A percentile compares a stretch with the other conserved stretches of the same genome.
Conservation (phyloP, 73 alveolate species). For the Effrenium voratum region DNA sequence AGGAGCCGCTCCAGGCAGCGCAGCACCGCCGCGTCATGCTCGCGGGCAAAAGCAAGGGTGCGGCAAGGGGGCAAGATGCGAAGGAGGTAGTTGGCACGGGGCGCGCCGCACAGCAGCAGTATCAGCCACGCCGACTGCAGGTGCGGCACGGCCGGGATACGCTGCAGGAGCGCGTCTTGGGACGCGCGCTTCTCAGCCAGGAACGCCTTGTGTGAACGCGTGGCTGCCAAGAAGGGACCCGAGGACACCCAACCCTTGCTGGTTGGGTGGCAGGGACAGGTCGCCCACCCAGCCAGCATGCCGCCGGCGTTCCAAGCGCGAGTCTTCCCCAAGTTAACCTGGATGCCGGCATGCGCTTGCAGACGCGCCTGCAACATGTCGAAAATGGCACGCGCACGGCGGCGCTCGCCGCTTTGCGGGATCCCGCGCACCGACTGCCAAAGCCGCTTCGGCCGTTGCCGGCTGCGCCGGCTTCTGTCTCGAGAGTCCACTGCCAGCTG, state of each 20-base stretch:
- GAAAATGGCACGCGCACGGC: too few species aligned
- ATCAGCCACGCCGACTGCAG: neutral
- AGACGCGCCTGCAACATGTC: too few species aligned
- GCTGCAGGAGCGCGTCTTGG: neutral
- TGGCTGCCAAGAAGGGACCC: neutral
- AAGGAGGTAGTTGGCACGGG: neutral
- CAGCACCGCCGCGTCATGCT: neutral
- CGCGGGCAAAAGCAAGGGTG: neutral
- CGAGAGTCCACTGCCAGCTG: too few species aligned
- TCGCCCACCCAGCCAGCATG: too few species aligned
- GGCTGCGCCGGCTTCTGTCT: too few species aligned
- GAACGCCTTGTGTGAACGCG: neutral
- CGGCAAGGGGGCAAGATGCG: neutral
- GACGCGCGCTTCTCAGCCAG: neutral
- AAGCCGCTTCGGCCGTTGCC: too few species aligned
- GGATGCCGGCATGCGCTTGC: too few species aligned
- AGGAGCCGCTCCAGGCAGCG: neutral
- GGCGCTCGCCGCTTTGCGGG: too few species aligned
- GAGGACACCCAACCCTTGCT: neutral
- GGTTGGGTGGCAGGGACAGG: neutral
- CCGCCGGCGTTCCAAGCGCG: too few species aligned
- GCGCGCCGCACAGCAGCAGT: slow-evolving; percentile 1
- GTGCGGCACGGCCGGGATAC: neutral
- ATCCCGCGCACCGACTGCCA: too few species aligned
- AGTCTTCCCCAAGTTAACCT: too few species aligned